Evolutionary conservation across 805 yeast species (phyloP), one percentile per base, ranked within the genome.

Genomic region (Kuraishia piskuri): DNA sequence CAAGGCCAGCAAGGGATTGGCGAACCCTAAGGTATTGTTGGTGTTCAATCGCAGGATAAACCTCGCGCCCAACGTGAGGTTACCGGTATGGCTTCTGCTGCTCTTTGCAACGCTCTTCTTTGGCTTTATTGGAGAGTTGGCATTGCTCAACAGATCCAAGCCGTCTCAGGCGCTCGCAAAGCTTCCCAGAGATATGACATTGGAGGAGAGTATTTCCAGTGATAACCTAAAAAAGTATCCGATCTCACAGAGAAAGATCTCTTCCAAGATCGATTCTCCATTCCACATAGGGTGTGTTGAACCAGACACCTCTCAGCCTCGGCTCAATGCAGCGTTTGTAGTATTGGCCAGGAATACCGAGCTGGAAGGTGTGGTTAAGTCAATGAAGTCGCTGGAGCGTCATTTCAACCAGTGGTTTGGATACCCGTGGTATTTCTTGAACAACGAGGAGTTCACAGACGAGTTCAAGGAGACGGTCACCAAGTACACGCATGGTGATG

Each of bases 361-460:
- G 62, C 55, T 90, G 1, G 77, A 80, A 2, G 95, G 88, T n/a
- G 96, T 90, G 1, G 62, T 87, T 1, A 73, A 77, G 53, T 83
- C 94, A 2, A 82, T 92, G 77, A 68, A 72, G 26, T 82, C 91
- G 2, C 63, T 94, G 53, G 98, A 92, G 65, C 74, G 88, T 23
- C 96, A 86, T 65, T 92, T 91, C 71, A 92, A 92, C 66, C 91
- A 91, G 61, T 90, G 96, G 96, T 94, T 77, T 67, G 79, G 86
- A 59, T 94, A 94, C 65, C 97, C 97, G 0, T 94, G 96, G 84
- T 85, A 89, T 1, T 89, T 94, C 60, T 68, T 94, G 20, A 92
- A 91, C 64, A 89, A 92, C 66, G 90, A 79, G 55, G 83, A 80
- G 19, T 91, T 92, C 61, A 73, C 76, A 22, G 78, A 78, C 1